These are phyloP conservation scores for Myxozyma neglecta DNA, from an alignment of 805 yeast genomes.

Conservation along the genomic window DNA sequence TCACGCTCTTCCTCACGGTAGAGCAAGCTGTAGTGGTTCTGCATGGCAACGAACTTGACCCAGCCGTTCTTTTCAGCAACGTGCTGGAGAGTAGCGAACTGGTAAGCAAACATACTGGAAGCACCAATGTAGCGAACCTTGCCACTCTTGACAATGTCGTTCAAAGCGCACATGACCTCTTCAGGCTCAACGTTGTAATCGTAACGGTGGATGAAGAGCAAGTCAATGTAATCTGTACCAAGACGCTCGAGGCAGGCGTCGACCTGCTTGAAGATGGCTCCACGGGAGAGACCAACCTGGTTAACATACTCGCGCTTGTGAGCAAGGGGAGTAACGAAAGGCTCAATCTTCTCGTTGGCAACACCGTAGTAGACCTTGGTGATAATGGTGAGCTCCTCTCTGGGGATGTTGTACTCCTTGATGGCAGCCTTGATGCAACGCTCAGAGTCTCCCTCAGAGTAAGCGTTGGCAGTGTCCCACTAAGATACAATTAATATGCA, in stretches of 20 bases:
- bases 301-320: constrained; percentile 45
- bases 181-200: constrained; percentile 47
- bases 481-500: constrained; percentile 30
- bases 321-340: constrained; percentile 9
- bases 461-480: constrained; percentile 47
- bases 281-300: constrained; percentile 50
- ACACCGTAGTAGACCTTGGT: constrained; percentile 44
- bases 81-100: constrained; percentile 54
- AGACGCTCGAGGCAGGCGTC: constrained; percentile 44
- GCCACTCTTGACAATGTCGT: constrained; percentile 53
- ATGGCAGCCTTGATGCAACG: constrained; percentile 53
- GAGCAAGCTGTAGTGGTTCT: constrained; percentile 56
- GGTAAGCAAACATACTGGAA: constrained; percentile 56
- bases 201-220: constrained; percentile 56
- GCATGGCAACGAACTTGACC: constrained; percentile 61
- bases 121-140: constrained; percentile 60
- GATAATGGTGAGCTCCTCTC: constrained; percentile 56
- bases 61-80: constrained; percentile 58
- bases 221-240: constrained; percentile 55
- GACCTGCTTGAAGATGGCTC: constrained; percentile 50
- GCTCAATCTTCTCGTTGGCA: constrained; percentile 15
- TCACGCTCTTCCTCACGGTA: constrained; percentile 66
- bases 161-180: constrained; percentile 58
- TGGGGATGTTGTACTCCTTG: constrained; percentile 50
- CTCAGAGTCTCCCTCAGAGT: constrained; percentile 48